Conservation (phyloP, 352 stramenopile genomes). For the Phytophthora chlamydospora region DNA sequence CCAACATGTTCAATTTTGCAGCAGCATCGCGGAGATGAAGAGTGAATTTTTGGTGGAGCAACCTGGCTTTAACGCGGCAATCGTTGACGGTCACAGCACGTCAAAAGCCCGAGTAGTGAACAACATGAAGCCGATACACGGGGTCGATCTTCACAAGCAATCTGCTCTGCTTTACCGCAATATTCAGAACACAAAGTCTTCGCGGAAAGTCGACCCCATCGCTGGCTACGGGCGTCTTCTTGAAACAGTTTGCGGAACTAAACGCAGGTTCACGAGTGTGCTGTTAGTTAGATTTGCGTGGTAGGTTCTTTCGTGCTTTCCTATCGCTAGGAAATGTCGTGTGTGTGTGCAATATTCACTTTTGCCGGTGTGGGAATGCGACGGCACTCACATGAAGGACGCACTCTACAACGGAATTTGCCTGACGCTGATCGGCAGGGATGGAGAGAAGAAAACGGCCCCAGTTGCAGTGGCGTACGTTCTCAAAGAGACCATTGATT, state of each 20-base stretch:
- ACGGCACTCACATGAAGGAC: constrained; percentile 19
- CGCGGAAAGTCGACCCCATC: constrained; percentile 1
- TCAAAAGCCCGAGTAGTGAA: constrained; percentile 5
- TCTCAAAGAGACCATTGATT: constrained; percentile 10
- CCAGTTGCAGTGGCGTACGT: constrained; percentile 5
- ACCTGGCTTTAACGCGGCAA: constrained; percentile 1
- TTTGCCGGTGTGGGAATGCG: constrained; percentile 16
- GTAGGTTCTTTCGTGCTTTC: constrained; percentile 10
- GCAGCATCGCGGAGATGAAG: constrained; percentile 2
- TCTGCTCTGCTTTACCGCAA: neutral
- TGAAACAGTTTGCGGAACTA: constrained; percentile 2
- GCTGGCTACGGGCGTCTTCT: constrained; percentile 4
- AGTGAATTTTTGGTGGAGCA: neutral
- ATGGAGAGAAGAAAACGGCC: constrained; percentile 11
- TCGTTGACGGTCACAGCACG: neutral
- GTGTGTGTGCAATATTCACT: neutral
- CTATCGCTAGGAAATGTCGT: neutral
- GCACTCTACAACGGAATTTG: constrained; percentile 12
- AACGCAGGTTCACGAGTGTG: constrained; percentile 5
- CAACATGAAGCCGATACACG: constrained; percentile 1
- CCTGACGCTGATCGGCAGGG: constrained; percentile 6
- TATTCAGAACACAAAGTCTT: neutral
- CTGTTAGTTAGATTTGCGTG: constrained; percentile 2
- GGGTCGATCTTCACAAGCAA: neutral
- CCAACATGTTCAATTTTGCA: constrained; percentile 3